These are phyloP conservation scores for Anaeromyces robustus DNA, from an alignment of 192 early-diverging fungal genomes.

Conservation along the genomic window DNA sequence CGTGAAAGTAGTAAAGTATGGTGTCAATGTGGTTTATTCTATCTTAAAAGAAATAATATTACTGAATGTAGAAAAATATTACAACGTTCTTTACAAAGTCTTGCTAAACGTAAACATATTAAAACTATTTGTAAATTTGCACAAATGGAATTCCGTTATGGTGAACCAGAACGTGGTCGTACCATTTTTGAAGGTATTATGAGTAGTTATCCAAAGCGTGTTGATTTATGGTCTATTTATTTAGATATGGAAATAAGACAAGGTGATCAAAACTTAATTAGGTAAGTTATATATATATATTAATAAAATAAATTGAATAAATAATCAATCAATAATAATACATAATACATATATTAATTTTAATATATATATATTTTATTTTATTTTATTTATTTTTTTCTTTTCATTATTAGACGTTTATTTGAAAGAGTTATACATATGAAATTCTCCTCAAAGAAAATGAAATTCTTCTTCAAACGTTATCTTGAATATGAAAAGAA, in stretches of 20 bases:
- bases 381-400: neutral
- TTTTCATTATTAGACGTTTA: conserved; percentile 31
- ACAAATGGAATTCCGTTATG: conserved; percentile 93
- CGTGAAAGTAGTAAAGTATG: conserved; percentile 80
- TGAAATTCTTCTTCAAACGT: conserved; percentile 99
- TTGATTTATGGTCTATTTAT: conserved; percentile 94
- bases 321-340: too few species aligned
- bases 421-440: conserved; percentile 81
- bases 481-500: conserved; percentile 91
- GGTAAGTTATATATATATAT: conserved; percentile 22
- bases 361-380: neutral
- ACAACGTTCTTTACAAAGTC: conserved; percentile 56
- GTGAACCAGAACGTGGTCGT: conserved; percentile 90
- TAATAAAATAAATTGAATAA: neutral
- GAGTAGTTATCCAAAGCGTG: conserved; percentile 76
- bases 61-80: conserved; percentile 68
- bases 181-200: conserved; percentile 96
- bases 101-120: conserved; percentile 90
- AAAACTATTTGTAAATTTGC: conserved; percentile 91
- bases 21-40: conserved; percentile 69
- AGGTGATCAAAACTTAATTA: conserved; percentile 44
- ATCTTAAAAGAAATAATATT: conserved; percentile 52
- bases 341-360: neutral
- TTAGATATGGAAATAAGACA: conserved; percentile 87
- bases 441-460: conserved; percentile 91